Evolutionary conservation across 306 rosid genomes (phyloP).

Genomic region (Cucurbita pepo): DNA sequence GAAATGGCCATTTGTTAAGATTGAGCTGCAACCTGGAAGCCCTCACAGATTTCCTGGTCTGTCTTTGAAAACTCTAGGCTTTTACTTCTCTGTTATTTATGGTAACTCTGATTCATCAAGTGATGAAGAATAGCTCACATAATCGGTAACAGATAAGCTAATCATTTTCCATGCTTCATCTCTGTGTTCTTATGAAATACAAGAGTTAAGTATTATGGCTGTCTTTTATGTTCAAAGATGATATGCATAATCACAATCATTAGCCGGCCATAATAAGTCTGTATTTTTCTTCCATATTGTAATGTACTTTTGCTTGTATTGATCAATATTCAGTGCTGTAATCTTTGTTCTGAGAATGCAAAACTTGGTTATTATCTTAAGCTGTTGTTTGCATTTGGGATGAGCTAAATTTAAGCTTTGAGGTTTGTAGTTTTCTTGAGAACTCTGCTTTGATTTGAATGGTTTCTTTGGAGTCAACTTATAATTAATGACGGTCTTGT

Average conservation of each 20-base stretch:
- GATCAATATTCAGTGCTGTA: not conserved
- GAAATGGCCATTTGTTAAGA: slow-evolving; percentile 81
- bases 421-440: not conserved
- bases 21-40: slow-evolving; percentile 54
- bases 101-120: slow-evolving; percentile 31
- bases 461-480: not conserved
- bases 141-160: slow-evolving; percentile 6
- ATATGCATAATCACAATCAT: not conserved
- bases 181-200: not conserved
- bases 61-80: slow-evolving; percentile 45
- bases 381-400: not conserved
- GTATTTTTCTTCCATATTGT: not conserved
- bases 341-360: not conserved
- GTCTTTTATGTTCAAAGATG: not conserved
- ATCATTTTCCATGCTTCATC: slow-evolving; percentile 8
- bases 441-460: not conserved
- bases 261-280: not conserved
- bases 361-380: not conserved
- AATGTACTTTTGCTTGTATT: not conserved
- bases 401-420: not conserved
- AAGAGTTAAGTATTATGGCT: not conserved
- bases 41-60: slow-evolving; percentile 88
- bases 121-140: slow-evolving; percentile 25
- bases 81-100: slow-evolving; percentile 66
- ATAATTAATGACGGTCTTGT: not conserved